Conservation (phyloP, 2,329 filamentous ascomycete species). For the Cladophialophora psammophila region DNA sequence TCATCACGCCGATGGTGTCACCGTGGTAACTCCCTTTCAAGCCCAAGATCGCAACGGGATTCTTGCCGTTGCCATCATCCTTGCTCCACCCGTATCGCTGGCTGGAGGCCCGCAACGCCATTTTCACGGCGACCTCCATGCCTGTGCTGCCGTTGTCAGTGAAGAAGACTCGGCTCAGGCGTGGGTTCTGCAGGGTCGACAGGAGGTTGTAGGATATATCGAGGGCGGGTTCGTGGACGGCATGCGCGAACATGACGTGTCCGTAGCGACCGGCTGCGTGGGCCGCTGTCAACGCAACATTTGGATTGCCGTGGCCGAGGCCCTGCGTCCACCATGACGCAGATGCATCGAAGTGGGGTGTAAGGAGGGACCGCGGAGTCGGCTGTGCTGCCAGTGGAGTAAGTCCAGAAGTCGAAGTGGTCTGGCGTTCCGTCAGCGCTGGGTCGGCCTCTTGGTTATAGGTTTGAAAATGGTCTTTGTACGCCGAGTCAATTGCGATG, state of each 20-base stretch:
- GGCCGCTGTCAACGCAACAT: constrained; percentile 75
- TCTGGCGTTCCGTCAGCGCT: constrained; percentile 30
- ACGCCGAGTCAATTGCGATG: constrained; percentile 78
- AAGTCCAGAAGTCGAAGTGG: constrained; percentile 19
- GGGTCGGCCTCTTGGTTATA: constrained; percentile 44
- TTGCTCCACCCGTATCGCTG: constrained; percentile 69
- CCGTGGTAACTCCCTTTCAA: constrained; percentile 84
- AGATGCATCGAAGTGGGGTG: constrained; percentile 79
- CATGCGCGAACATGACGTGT: constrained; percentile 85
- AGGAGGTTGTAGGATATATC: constrained; percentile 72
- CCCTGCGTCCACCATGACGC: constrained; percentile 94
- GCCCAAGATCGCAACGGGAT: constrained; percentile 72
- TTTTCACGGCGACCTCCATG: constrained; percentile 84
- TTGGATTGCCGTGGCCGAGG: constrained; percentile 78
- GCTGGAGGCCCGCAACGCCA: constrained; percentile 75
- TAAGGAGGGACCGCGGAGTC: constrained; percentile 53
- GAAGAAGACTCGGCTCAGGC: constrained; percentile 76
- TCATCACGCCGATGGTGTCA: constrained; percentile 89
- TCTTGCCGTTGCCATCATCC: constrained; percentile 58
- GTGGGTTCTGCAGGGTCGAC: constrained; percentile 65
- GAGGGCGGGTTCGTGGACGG: constrained; percentile 79
- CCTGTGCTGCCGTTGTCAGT: constrained; percentile 86
- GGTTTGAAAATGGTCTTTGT: constrained; percentile 79
- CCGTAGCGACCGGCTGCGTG: constrained; percentile 85
- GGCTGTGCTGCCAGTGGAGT: constrained; percentile 34